Base-by-base conservation (phyloP, 805 yeast genomes). In the Metschnikowia lunata region DNA sequence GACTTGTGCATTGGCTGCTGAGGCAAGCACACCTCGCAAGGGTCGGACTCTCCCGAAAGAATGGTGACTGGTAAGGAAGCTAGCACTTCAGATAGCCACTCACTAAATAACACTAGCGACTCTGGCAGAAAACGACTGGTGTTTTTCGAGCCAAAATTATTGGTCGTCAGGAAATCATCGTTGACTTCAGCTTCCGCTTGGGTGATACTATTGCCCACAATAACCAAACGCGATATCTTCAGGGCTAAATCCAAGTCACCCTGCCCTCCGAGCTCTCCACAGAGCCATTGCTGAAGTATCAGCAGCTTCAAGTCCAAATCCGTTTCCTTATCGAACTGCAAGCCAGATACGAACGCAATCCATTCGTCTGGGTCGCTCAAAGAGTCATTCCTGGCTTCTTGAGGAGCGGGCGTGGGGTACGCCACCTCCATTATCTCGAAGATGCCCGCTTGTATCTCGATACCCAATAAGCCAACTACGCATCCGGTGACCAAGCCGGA, bases 1-100 rank as follows among this genome's bases (percentile, higher is more conserved):
- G 95, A 83, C 41, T 71, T 71, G 60, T 91, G 97, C n/a, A 93
- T 59, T 2, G 95, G 85, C 61, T 85, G 96, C 62, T 93, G 97
- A 0, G 99, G 99, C 45, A 88, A 63, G 39, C 90, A 78, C 13
- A 76, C 66, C 48, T 86, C 95, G n/a, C 88, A 81, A 0, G 97
- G 96, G 61, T 93, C 99, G 4, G 73, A 64, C 7, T 69, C 75
- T 5, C 99, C 98, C 0, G 99, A 96, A 81, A 93, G 74, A 2
- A 93, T 55, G 35, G 83, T 77, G 7, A 90, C 80, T 0, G 95
- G 85, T 13, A 88, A 63, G 1, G 84, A 70, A 7, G 71, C 62
- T 3, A 82, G 64, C 1, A 87, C 48, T 11, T 83, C 82, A 1
- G 71, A 59, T 5, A 91, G 52, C 54, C 83, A 79, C 8, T 59